Evolutionary conservation across 208 protist genomes (phyloP).

Genomic region (Acanthamoeba royreba): DNA sequence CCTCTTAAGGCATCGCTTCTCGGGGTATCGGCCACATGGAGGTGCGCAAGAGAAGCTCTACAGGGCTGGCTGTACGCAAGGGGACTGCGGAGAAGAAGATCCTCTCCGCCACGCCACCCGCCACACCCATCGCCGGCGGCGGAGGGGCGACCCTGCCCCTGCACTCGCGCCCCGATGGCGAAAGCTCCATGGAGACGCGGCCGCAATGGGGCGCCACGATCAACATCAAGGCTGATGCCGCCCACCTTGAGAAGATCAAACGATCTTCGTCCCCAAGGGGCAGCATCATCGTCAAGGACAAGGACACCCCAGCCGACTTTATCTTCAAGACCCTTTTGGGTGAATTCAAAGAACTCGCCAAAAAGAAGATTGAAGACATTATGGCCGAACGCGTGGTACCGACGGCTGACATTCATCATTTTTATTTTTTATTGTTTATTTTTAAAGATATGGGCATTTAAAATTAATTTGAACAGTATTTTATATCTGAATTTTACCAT

Average conservation of each 20-base stretch:
- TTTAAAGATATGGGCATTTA: background rate
- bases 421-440: background rate
- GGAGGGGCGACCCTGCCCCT: background rate
- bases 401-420: background rate
- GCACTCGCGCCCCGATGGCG: background rate
- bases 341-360: slow-evolving; percentile 6
- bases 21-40: too few species aligned
- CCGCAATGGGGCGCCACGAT: background rate
- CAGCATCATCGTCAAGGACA: slow-evolving; percentile 14
- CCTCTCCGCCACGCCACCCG: background rate
- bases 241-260: background rate
- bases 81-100: background rate
- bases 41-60: background rate
- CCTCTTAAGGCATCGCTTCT: too few species aligned
- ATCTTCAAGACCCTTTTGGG: slow-evolving; percentile 18
- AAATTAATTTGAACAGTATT: background rate
- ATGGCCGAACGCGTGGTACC: slow-evolving; percentile 19
- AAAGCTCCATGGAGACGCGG: background rate
- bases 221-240: background rate
- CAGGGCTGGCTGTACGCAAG: background rate
- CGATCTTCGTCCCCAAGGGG: background rate
- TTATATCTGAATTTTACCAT: background rate
- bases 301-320: background rate
- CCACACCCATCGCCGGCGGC: background rate
- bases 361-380: slow-evolving; percentile 24